phyloP scores from a whole-genome alignment of 2,329 filamentous ascomycete species.

The Berkeleyomyces basicola region DNA sequence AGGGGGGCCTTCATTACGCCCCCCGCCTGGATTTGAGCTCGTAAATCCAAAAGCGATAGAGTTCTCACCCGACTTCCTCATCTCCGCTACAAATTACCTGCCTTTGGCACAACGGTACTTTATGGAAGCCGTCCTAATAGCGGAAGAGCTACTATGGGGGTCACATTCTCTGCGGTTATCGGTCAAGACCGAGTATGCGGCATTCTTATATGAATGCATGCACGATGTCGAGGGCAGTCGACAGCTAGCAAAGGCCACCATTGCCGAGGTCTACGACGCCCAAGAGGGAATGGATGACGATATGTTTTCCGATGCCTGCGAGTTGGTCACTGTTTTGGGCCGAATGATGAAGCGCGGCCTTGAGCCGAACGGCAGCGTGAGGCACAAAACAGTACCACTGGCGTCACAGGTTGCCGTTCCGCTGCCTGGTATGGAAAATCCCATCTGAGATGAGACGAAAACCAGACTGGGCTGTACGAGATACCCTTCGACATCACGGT shows the following conservation, averaged over 20 bases:
- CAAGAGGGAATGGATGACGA: conserved; percentile 88
- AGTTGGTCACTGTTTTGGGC: conserved; percentile 69
- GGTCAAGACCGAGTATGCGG: conserved; percentile 80
- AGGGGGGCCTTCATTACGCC: conserved; percentile 37
- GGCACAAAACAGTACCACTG: conserved; percentile 17
- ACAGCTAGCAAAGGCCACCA: conserved; percentile 62
- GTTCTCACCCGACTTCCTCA: conserved; percentile 42
- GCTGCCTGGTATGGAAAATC: conserved; percentile 28
- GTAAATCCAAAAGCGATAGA: conserved; percentile 19
- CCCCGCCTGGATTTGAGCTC: conserved; percentile 37
- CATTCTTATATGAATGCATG: conserved; percentile 84
- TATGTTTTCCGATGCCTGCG: conserved; percentile 82
- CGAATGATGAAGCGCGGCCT: conserved; percentile 73
- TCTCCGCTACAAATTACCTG: conserved; percentile 66
- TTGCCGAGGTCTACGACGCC: conserved; percentile 80
- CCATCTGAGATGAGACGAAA: conserved; percentile 20
- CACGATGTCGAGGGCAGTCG: conserved; percentile 66
- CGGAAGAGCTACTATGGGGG: conserved; percentile 62
- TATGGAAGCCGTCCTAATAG: conserved; percentile 54
- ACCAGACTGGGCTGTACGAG: not conserved
- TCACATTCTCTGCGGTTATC: conserved; percentile 81
- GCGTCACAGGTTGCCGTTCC: conserved; percentile 16
- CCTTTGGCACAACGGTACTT: conserved; percentile 72
- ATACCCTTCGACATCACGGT: no score
- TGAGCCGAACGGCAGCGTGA: conserved; percentile 22